A percentile compares a stretch with the other conserved stretches of the same genome.
Conservation (phyloP, 176 grass and related monocot species). For the Elaeis guineensis region DNA sequence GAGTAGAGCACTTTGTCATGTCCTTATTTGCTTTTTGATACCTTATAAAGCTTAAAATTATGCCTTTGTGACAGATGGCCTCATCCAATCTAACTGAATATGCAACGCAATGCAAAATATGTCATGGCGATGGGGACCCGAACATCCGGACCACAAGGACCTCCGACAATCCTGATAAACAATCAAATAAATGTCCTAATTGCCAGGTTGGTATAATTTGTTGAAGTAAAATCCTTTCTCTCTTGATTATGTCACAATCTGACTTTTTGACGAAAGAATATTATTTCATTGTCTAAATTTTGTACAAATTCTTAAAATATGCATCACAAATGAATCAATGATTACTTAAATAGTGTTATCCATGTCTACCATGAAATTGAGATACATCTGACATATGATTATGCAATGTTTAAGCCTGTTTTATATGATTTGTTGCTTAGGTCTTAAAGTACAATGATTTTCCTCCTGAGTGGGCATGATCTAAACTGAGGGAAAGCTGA, state of each 20-base stretch:
- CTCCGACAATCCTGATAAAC: constrained; percentile 56
- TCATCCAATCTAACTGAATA: constrained; percentile 53
- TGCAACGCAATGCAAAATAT: constrained; percentile 49
- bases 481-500: too few species aligned
- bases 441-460: too few species aligned
- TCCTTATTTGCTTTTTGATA: too few species aligned
- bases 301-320: constrained; percentile 10
- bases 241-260: neutral
- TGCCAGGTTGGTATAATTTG: constrained; percentile 56
- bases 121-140: constrained; percentile 69
- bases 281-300: neutral
- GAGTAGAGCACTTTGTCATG: too few species aligned
- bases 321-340: neutral
- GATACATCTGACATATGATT: too few species aligned
- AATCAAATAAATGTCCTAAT: constrained; percentile 43
- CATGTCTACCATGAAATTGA: too few species aligned
- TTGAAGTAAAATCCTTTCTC: neutral
- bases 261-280: neutral
- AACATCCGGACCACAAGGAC: constrained; percentile 41
- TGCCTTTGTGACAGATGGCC: constrained; percentile 40
- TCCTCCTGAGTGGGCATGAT: too few species aligned
- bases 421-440: too few species aligned
- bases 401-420: too few species aligned
- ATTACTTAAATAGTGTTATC: too few species aligned
- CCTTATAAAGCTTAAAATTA: too few species aligned